Evolutionary conservation across 768 basidiomycete genomes (phyloP).

Genomic region (Tulasnella sp.): DNA sequence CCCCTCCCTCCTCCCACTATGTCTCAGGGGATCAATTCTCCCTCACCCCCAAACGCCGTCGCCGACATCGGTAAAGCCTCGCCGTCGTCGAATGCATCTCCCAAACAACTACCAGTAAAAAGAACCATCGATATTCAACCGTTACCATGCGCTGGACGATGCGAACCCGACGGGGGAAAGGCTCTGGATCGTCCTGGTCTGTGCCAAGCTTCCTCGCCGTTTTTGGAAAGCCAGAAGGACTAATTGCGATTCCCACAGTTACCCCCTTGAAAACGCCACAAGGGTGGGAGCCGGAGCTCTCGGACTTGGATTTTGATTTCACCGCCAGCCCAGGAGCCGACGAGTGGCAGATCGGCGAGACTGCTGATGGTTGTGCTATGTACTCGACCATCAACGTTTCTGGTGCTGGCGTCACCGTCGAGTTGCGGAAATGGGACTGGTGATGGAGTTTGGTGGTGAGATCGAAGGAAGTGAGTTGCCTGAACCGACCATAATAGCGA

Average conservation of each 20-base stretch:
- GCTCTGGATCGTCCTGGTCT: not conserved
- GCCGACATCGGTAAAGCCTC: not conserved
- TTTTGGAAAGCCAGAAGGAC: not conserved
- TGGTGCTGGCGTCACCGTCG: not conserved
- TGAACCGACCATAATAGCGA: no score
- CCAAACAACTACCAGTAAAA: not conserved
- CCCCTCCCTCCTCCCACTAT: not conserved
- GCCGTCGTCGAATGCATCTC: not conserved
- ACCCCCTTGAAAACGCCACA: not conserved
- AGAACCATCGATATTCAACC: not conserved
- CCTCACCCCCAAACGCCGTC: not conserved
- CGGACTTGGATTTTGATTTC: not conserved
- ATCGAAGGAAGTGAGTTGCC: no score
- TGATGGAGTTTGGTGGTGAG: not conserved
- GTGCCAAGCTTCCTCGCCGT: not conserved
- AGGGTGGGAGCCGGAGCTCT: not conserved
- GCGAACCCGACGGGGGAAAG: no score
- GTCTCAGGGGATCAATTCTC: not conserved
- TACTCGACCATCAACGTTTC: not conserved
- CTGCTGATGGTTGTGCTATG: conserved; percentile 8
- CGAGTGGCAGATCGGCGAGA: conserved; percentile 13
- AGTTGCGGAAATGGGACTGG: conserved; percentile 23
- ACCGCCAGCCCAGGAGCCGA: not conserved
- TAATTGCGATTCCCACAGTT: not conserved
- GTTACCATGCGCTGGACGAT: not conserved